Evolutionary conservation across 2,329 filamentous ascomycete genomes (phyloP).

Genomic region (Saccharata proteae): DNA sequence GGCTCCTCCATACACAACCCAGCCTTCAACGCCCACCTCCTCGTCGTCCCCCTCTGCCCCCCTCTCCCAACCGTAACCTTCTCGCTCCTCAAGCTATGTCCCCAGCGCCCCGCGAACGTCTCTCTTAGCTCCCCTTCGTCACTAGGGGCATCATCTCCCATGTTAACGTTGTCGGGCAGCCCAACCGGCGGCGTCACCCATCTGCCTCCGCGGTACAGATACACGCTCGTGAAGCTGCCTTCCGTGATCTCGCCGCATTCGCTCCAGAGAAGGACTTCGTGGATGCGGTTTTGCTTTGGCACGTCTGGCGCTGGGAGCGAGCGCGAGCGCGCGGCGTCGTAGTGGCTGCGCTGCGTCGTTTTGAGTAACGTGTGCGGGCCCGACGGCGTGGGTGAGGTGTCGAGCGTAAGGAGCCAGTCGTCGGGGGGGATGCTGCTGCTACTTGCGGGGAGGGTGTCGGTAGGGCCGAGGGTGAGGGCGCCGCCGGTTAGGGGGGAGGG

Average conservation of each 20-base stretch:
- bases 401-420: constrained; percentile 41
- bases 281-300: constrained; percentile 14
- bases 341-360: constrained; percentile 62
- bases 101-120: constrained; percentile 26
- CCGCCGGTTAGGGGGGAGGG: constrained; percentile 25
- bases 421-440: constrained; percentile 9
- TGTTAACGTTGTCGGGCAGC: constrained; percentile 1
- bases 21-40: constrained; percentile 67
- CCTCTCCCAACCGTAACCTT: constrained; percentile 53
- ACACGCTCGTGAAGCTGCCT: constrained; percentile 70
- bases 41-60: constrained; percentile 70
- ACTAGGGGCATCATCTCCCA: neutral
- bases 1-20: constrained; percentile 54
- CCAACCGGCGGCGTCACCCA: constrained; percentile 68
- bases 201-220: constrained; percentile 57
- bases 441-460: constrained; percentile 14
- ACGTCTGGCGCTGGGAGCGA: constrained; percentile 37
- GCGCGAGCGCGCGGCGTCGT: constrained; percentile 56
- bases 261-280: constrained; percentile 68
- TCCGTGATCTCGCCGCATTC: constrained; percentile 61
- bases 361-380: constrained; percentile 73
- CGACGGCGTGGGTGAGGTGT: constrained; percentile 37
- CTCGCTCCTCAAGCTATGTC: constrained; percentile 23
- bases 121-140: constrained; percentile 24
- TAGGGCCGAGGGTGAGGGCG: constrained; percentile 20